Evolutionary conservation across 1,284 basidiomycete genomes (phyloP).

Genomic region (Cryptococcus sp.): DNA sequence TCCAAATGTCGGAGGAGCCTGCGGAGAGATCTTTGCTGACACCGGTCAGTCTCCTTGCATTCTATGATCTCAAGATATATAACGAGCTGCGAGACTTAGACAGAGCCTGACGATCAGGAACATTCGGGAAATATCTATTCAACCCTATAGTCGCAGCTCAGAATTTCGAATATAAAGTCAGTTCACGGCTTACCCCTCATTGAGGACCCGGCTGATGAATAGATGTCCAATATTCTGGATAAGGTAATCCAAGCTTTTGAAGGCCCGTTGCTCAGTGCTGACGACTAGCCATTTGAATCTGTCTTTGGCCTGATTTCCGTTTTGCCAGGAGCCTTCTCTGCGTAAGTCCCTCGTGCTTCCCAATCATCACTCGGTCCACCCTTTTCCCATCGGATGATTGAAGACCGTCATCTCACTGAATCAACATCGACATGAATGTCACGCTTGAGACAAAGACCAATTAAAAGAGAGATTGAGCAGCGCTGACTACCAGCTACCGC

Average conservation of each 20-base stretch:
- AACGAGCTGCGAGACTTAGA: too few species aligned
- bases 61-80: constrained; percentile 8
- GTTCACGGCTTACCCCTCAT: not conserved
- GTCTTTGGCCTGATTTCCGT: constrained; percentile 90
- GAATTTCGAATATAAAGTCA: constrained; percentile 65
- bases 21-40: constrained; percentile 88
- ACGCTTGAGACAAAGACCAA: too few species aligned
- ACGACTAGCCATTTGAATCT: constrained; percentile 67
- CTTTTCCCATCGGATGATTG: too few species aligned
- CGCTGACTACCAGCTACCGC: constrained; percentile 55
- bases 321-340: constrained; percentile 79
- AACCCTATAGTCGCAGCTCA: constrained; percentile 87
- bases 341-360: constrained; percentile 32
- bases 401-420: too few species aligned
- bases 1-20: constrained; percentile 85
- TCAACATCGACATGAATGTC: not conserved
- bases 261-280: too few species aligned
- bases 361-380: too few species aligned
- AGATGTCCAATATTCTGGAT: constrained; percentile 89
- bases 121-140: constrained; percentile 70
- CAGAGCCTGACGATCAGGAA: constrained; percentile 51
- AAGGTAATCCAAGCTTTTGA: constrained; percentile 54
- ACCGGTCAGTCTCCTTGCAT: constrained; percentile 33
- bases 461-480: too few species aligned
- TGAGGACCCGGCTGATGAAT: constrained; percentile 55